Base-by-base conservation (phyloP, 2,329 filamentous ascomycete species). In the Colletotrichum sp. region DNA sequence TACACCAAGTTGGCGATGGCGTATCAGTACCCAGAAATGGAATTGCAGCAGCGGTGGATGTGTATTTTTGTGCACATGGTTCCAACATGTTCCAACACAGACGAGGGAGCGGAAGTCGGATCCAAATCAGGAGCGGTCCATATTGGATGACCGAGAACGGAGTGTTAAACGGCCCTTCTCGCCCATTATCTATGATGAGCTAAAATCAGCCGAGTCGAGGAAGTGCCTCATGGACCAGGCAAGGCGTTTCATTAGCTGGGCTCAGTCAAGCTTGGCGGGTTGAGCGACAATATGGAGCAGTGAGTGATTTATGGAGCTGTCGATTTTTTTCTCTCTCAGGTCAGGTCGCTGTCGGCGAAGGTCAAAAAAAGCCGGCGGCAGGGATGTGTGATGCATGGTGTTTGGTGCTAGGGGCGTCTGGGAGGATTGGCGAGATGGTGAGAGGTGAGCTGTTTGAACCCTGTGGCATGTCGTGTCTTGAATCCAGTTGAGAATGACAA, bases 91-190 rank as follows among this genome's bases (percentile, higher is more conserved):
- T 39, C 13, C 21, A 67, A 34, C 12, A 28, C 66, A 24, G 30
- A 32, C 67, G 18, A 67, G 18, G 21, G 55, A 30, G 34, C 55
- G 60, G 68, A 43, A 34, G 39, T 61, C 52, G 69, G 63, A 63
- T 34, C 68, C 68, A 67, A 63, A 75, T 63, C 55, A 72, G 72
- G 68, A 61, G 68, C 72, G 68, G 39, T 18, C 72, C 34, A 66
- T 61, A 52, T 63, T 57, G 61, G 61, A 55, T 36, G 63, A 75
- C 72, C 68, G 72, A 75, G 72, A 72, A 75, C 72, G 72, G 72
- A 75, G 72, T 57, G 61, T 55, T 72, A 72, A 75, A 75, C 72
- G 72, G 72, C 61, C 72, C 72, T 75, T 75, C 72, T 75, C 68
- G 68, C 65, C 8, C 48, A 60, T 74, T 26, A 59, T 36, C 68